Evolutionary conservation across 2,329 filamentous ascomycete species (phyloP).

Genomic region (Bimuria novae-zelandiae): DNA sequence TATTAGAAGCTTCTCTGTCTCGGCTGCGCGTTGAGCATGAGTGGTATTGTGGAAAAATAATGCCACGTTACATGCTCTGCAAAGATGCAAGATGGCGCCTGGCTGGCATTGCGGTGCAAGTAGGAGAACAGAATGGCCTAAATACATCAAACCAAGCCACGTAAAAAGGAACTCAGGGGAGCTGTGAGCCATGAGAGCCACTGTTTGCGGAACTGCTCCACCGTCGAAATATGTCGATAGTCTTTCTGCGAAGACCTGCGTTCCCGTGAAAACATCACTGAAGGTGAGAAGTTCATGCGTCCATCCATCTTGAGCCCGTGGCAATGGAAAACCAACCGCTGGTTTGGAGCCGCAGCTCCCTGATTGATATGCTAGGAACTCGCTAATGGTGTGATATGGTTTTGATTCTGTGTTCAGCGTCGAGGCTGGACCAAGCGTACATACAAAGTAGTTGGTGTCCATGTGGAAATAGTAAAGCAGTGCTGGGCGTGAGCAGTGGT

Average conservation of each 20-base stretch:
- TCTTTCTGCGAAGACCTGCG: constrained; percentile 41
- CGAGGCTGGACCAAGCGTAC: constrained; percentile 62
- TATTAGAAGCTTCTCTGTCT: constrained; percentile 25
- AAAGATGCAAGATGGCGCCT: constrained; percentile 59
- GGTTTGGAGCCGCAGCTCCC: constrained; percentile 42
- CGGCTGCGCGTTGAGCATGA: constrained; percentile 40
- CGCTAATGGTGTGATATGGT: constrained; percentile 53
- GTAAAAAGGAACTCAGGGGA: constrained; percentile 62
- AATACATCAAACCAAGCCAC: constrained; percentile 63
- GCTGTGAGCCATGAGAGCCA: constrained; percentile 62
- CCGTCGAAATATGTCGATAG: constrained; percentile 26
- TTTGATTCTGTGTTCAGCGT: constrained; percentile 41
- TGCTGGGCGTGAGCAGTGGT: neutral
- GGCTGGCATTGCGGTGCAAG: constrained; percentile 58
- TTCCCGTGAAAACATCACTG: constrained; percentile 39
- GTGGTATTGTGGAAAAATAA: constrained; percentile 44
- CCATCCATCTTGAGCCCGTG: constrained; percentile 29
- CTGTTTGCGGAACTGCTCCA: constrained; percentile 32
- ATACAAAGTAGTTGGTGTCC: constrained; percentile 61
- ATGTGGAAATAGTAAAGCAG: constrained; percentile 13
- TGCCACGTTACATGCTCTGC: constrained; percentile 54
- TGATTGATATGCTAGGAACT: constrained; percentile 58
- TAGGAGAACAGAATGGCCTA: constrained; percentile 61
- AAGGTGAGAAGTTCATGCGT: constrained; percentile 43
- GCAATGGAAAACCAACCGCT: constrained; percentile 58